Percentiles rank a stretch among this genome's conserved stretches.
phyloP scores from a whole-genome alignment of 2,329 filamentous ascomycete species.

The Dryadomyces sulphureus region DNA sequence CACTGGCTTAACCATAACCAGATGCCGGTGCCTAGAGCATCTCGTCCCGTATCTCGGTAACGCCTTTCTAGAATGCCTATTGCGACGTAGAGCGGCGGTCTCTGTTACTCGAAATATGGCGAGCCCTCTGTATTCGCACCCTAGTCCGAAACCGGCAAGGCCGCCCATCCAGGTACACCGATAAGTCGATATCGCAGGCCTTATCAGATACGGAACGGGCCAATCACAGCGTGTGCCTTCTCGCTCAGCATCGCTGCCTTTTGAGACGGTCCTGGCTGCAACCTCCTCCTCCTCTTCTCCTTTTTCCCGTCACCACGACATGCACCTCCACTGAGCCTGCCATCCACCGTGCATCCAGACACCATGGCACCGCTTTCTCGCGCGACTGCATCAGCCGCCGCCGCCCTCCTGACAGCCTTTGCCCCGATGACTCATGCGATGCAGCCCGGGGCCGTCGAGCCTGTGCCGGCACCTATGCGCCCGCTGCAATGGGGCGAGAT shows the following conservation, averaged over 20 bases:
- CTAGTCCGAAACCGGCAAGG: not conserved
- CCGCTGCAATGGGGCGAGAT: conserved; percentile 83
- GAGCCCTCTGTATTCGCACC: no score
- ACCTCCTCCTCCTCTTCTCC: not conserved
- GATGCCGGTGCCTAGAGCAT: no score
- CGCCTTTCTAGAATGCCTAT: no score
- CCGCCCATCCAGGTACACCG: not conserved
- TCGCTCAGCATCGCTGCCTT: not conserved
- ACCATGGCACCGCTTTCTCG: not conserved
- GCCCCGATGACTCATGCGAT: conserved; percentile 28
- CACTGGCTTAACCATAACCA: no score
- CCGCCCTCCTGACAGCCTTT: conserved; percentile 5
- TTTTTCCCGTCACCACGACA: not conserved
- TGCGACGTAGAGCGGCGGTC: no score
- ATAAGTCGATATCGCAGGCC: no score
- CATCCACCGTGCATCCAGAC: not conserved
- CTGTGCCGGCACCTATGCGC: conserved; percentile 68
- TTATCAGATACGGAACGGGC: no score
- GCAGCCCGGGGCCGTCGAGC: conserved; percentile 69
- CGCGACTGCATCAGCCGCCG: conserved; percentile 2
- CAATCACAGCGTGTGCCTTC: not conserved
- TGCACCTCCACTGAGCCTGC: not conserved
- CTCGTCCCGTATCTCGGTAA: no score
- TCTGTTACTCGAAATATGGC: no score
- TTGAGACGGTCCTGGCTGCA: not conserved